Conservation (phyloP, 1,284 basidiomycete species). For the Flammula alnicola region DNA sequence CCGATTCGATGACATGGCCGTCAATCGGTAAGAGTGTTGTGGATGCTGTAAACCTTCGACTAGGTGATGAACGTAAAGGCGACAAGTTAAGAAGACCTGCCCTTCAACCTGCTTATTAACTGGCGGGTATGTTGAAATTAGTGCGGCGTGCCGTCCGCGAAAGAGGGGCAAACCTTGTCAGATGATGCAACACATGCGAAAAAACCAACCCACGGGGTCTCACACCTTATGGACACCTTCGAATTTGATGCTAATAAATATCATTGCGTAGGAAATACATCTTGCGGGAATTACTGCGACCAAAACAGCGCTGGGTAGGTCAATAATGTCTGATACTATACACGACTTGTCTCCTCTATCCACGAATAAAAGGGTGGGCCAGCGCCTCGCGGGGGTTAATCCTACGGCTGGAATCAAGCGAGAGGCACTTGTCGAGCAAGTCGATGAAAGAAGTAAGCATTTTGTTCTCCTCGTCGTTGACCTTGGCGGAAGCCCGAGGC, state of each 20-base stretch:
- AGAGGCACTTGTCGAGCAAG: conserved; percentile 89
- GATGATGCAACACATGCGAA: conserved; percentile 15
- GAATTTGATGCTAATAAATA: conserved; percentile 2
- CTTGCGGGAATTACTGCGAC: neutral
- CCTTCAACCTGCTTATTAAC: conserved; percentile 5
- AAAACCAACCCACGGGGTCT: neutral
- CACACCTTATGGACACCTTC: neutral
- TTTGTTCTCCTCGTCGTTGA: conserved; percentile 90
- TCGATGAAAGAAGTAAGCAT: conserved; percentile 87
- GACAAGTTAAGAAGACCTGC: too few species aligned
- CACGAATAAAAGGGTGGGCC: conserved; percentile 84
- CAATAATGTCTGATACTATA: neutral
- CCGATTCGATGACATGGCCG: conserved; percentile 29
- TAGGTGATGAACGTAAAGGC: too few species aligned
- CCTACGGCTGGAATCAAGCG: conserved; percentile 87
- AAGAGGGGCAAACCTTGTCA: conserved; percentile 7
- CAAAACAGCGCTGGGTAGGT: neutral
- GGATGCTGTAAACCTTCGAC: too few species aligned
- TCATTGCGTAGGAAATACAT: conserved; percentile 12
- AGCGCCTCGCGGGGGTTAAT: conserved; percentile 90
- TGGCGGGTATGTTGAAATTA: neutral
- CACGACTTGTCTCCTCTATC: conserved; percentile 37
- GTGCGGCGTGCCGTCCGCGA: conserved; percentile 1
- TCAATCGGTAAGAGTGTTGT: neutral
- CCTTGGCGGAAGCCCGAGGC: conserved; percentile 75